A percentile compares a stretch with the other conserved stretches of the same genome.
Evolutionary conservation across 1,139 yeast genomes (phyloP).

Genomic region (Yamadazyma epiphylla): DNA sequence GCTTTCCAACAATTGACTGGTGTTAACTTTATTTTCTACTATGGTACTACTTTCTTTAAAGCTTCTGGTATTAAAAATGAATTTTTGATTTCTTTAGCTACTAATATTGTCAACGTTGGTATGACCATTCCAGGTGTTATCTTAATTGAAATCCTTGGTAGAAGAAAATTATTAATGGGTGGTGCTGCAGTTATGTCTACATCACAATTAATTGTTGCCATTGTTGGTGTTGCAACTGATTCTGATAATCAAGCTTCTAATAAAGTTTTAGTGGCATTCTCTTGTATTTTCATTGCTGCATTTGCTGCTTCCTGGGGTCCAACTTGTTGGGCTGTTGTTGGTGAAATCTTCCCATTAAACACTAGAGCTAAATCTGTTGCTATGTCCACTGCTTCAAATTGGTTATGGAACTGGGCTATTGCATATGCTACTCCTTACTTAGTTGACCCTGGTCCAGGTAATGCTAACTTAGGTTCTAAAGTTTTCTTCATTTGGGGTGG

Average conservation of each 20-base stretch:
- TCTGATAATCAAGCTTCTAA: slow-evolving; percentile 39
- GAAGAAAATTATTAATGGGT: slow-evolving; percentile 32
- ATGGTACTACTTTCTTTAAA: slow-evolving; percentile 63
- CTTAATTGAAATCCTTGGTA: slow-evolving; percentile 33
- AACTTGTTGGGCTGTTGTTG: slow-evolving; percentile 68
- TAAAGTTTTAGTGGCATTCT: slow-evolving; percentile 60
- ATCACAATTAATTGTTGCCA: slow-evolving; percentile 64
- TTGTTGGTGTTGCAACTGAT: slow-evolving; percentile 52
- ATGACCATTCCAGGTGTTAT: slow-evolving; percentile 35
- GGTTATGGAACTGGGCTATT: slow-evolving; percentile 77
- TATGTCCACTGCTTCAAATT: slow-evolving; percentile 69
- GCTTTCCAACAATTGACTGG: slow-evolving; percentile 73
- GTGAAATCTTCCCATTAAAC: slow-evolving; percentile 77
- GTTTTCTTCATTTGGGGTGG: slow-evolving; percentile 64
- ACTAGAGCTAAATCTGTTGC: slow-evolving; percentile 80
- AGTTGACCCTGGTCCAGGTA: slow-evolving; percentile 57
- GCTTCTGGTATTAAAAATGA: slow-evolving; percentile 46
- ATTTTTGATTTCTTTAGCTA: slow-evolving; percentile 32
- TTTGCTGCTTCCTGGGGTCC: slow-evolving; percentile 91
- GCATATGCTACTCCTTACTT: slow-evolving; percentile 74
- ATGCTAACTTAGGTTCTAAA: slow-evolving; percentile 47
- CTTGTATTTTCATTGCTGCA: slow-evolving; percentile 73
- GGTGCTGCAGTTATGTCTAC: slow-evolving; percentile 66
- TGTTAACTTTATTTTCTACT: slow-evolving; percentile 67
- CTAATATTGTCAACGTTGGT: slow-evolving; percentile 37